phyloP scores from a whole-genome alignment of 2,329 filamentous ascomycete genomes.

The Amylocarpus encephaloides region DNA sequence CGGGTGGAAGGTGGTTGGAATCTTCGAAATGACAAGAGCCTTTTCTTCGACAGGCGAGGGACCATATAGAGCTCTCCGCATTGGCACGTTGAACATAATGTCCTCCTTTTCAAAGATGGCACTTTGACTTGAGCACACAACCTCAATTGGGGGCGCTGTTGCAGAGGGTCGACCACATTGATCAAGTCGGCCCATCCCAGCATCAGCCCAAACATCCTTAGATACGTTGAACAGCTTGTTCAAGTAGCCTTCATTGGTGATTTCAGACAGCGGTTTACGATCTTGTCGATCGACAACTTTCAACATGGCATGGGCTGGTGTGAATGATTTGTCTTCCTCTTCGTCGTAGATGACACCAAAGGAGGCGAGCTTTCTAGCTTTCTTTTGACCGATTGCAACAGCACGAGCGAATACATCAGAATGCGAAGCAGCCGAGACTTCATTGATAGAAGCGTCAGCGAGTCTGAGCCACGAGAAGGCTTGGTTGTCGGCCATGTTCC shows the following conservation, averaged over 20 bases:
- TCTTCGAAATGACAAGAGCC: constrained; percentile 65
- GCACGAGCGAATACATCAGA: constrained; percentile 69
- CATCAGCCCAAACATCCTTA: constrained; percentile 54
- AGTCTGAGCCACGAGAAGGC: constrained; percentile 90
- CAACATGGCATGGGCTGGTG: constrained; percentile 72
- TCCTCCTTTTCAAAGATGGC: constrained; percentile 60
- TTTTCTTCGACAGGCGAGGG: constrained; percentile 59
- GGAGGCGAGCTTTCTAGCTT: constrained; percentile 52
- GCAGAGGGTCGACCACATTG: constrained; percentile 72
- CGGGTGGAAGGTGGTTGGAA: constrained; percentile 61
- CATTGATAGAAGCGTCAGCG: constrained; percentile 66
- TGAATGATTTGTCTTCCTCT: constrained; percentile 52
- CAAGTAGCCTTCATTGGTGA: constrained; percentile 67
- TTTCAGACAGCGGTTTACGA: constrained; percentile 58
- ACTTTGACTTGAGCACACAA: constrained; percentile 66
- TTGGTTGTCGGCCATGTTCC: constrained; percentile 53
- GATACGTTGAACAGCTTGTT: constrained; percentile 74
- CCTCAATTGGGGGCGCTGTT: constrained; percentile 77
- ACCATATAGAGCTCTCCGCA: constrained; percentile 72
- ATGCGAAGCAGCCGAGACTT: constrained; percentile 65
- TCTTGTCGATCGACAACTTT: constrained; percentile 69
- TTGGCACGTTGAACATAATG: constrained; percentile 68
- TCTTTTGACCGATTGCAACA: constrained; percentile 47
- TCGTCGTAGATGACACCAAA: constrained; percentile 68
- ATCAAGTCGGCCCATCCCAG: constrained; percentile 73